Evolutionary conservation across 768 basidiomycete species (phyloP).

Genomic region (Boletus sp.): DNA sequence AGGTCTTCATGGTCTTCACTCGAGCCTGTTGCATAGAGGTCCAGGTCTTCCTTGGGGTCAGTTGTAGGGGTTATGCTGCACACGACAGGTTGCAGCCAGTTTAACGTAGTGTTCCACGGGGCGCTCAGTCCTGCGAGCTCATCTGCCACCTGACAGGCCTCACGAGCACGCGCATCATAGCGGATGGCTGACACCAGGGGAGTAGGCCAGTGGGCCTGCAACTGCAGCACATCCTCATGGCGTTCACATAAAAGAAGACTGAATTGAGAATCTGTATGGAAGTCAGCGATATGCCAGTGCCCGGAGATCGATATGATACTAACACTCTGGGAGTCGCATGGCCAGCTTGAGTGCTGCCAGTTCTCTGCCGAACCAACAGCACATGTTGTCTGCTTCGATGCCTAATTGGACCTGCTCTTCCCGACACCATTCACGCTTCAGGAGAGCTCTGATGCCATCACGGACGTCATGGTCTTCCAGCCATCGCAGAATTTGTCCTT

Average conservation of each 20-base stretch:
- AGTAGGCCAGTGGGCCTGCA: neutral
- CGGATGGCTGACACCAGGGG: neutral
- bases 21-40: neutral
- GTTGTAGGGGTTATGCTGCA: neutral
- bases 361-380: neutral
- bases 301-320: neutral
- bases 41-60: neutral
- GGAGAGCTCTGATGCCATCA: neutral
- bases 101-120: neutral
- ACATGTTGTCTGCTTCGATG: neutral
- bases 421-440: neutral
- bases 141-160: neutral
- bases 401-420: neutral
- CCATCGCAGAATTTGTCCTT: neutral
- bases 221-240: neutral
- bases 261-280: neutral
- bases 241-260: neutral
- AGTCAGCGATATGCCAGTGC: neutral
- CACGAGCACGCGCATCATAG: neutral
- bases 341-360: neutral
- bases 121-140: neutral
- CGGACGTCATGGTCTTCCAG: neutral
- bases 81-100: neutral
- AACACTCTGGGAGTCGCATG: neutral
- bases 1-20: neutral